Base-by-base conservation (phyloP, 495 filamentous ascomycete species). In the Echria macrotheca region DNA sequence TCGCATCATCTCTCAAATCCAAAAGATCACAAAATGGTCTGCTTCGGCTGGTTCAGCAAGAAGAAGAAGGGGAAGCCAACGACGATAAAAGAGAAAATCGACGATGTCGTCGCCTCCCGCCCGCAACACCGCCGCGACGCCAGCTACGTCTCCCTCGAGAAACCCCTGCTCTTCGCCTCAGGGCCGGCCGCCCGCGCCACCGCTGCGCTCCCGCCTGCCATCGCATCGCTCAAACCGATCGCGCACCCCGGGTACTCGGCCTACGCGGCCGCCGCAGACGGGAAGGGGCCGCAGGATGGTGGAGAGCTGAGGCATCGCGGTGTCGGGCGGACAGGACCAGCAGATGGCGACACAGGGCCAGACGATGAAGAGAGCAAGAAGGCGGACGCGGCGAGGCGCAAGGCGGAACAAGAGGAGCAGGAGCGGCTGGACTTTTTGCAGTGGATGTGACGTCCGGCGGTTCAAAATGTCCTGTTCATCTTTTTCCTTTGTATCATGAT, bases 231-330 rank as follows among this genome's bases (percentile, higher is more conserved):
- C 11, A 44, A 51, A 3, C 47, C 48, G 9, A 14, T 31, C 12
- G 50, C 44, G 26, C 50, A 57, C 22, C 54, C 47, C 12, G 17
- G 7, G 12, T 55, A 50, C 41, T 57, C 58, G 29, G 51, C 58
- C 9, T 55, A 53, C 46, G 42, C 58, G 9, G 44, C 44, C 2
- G 50, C 54, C 11, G 51, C 36, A 4, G 23, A 44, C 36, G 12
- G 36, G 17, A 17, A 39, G 12, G 36, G 19, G 17, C 8, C 9
- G 8, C 12, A 39, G 12, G 36, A 39, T 8, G 12, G 8, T 19
- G 36, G 17, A 3, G 17, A 39, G 36, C 36, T 18, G 36, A 39
- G 12, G 17, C 17, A 17, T 8, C 17, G 12, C 12, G 36, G 12
- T 19, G 36, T 3, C 12, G 8, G 17, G 36, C 36, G n/a, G 2